Percentiles rank a stretch among this genome's conserved stretches.
These are phyloP conservation scores for Pythium dissotocum DNA, from an alignment of 352 stramenopile genomes.

Conservation along the genomic window DNA sequence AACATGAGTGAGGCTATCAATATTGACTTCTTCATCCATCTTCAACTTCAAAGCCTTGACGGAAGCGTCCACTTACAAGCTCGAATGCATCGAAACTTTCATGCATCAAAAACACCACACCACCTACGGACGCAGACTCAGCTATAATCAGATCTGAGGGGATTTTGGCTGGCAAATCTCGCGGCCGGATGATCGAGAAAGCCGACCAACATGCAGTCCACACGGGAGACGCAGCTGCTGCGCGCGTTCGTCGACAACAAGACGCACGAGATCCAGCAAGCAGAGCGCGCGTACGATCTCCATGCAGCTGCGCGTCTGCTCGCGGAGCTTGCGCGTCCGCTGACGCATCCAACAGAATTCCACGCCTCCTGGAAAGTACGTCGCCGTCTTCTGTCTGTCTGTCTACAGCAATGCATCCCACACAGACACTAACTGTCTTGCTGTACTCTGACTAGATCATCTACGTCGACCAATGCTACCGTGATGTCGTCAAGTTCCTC, in stretches of 20 bases:
- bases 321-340: conserved; percentile 37
- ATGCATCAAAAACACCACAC: no score
- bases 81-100: no score
- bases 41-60: no score
- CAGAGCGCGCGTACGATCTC: conserved; percentile 54
- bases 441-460: conserved; percentile 31
- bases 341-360: conserved; percentile 35
- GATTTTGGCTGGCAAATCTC: background rate
- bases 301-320: conserved; percentile 31
- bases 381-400: background rate
- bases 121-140: background rate
- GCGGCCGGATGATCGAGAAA: background rate
- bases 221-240: conserved; percentile 33
- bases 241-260: conserved; percentile 48
- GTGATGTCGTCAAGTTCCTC: conserved; percentile 52
- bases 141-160: background rate
- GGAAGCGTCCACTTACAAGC: no score
- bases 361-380: conserved; percentile 49
- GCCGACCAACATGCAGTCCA: background rate
- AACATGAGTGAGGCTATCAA: no score
- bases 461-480: conserved; percentile 59
- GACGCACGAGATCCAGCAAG: conserved; percentile 47
- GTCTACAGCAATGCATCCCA: background rate
- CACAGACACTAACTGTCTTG: background rate
- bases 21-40: no score